A percentile compares a stretch with the other conserved stretches of the same genome.
These are phyloP conservation scores for Dipteronia dyeriana DNA, from an alignment of 345 rosid genomes.

Conservation along the genomic window DNA sequence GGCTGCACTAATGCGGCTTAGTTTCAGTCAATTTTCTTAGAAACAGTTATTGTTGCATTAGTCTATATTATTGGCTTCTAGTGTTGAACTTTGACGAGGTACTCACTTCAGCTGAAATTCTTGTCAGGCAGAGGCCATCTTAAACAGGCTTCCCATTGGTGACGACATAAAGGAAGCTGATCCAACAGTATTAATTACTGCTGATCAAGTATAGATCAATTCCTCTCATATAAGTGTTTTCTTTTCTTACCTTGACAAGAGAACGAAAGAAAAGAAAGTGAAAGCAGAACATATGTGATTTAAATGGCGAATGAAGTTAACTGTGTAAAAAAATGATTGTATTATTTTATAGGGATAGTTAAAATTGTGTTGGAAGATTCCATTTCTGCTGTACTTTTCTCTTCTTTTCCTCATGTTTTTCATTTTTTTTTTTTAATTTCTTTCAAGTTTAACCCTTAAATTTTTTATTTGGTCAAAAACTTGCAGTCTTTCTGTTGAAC, in stretches of 20 bases:
- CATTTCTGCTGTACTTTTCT: neutral
- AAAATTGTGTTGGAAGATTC: neutral
- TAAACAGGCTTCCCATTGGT: slow-evolving; percentile 49
- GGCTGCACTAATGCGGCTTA: neutral
- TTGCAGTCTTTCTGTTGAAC: neutral
- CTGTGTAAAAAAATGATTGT: neutral
- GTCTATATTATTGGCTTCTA: neutral
- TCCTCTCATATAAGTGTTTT: slow-evolving; percentile 9
- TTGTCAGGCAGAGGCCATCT: slow-evolving; percentile 85
- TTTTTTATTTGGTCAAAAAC: neutral
- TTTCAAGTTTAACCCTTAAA: neutral
- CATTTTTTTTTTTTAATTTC: no score
- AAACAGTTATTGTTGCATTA: neutral
- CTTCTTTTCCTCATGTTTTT: no score
- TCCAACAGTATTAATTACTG: slow-evolving; percentile 63
- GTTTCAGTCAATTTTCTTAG: neutral
- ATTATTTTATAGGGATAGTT: neutral
- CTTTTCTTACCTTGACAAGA: neutral
- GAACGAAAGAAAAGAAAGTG: neutral
- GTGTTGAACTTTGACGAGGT: slow-evolving; percentile 10
- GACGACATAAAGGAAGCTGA: slow-evolving; percentile 51
- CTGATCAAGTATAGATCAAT: slow-evolving; percentile 75
- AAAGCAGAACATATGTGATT: neutral
- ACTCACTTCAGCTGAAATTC: slow-evolving; percentile 35
- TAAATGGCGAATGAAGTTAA: slow-evolving; percentile 1